Conservation (phyloP, 257 asterid species). For the Solanum lignicaule region DNA sequence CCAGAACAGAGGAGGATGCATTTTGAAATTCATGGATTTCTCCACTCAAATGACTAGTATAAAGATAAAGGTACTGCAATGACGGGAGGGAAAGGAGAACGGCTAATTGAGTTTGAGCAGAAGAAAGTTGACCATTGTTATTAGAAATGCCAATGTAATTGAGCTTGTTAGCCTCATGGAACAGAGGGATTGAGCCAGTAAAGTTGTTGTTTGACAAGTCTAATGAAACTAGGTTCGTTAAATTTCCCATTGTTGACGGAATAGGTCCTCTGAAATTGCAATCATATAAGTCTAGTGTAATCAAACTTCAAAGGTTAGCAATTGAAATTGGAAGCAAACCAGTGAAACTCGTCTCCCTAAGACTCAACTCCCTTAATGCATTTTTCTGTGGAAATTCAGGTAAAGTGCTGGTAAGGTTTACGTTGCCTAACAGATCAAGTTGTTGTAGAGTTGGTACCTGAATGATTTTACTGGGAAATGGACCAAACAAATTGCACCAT, state of each 20-base stretch:
- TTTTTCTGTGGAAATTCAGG: not conserved
- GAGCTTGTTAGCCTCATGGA: not conserved
- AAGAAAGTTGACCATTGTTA: conserved; percentile 8
- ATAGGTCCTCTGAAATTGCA: conserved; percentile 14
- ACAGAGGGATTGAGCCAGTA: conserved; percentile 9
- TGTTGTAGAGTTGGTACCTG: conserved; percentile 10
- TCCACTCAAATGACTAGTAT: not conserved
- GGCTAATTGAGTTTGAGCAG: not conserved
- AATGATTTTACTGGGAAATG: conserved; percentile 21
- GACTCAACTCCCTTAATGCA: not conserved
- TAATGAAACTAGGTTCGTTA: not conserved
- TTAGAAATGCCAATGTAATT: not conserved
- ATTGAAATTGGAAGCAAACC: conserved; percentile 9
- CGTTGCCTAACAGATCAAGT: conserved; percentile 6
- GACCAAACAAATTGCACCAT: not conserved
- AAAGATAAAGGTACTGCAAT: not conserved
- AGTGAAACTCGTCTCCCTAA: not conserved
- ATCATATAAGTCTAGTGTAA: not conserved
- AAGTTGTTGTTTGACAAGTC: conserved; percentile 8
- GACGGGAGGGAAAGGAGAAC: conserved; percentile 10
- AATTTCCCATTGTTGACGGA: conserved; percentile 7
- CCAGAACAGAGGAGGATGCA: not conserved
- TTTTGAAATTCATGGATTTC: not conserved
- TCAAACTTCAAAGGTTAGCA: not conserved
- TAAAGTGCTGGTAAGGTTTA: not conserved